These are phyloP conservation scores for Xylaria multiplex DNA, from an alignment of 2,329 filamentous ascomycete species.

Conservation along the genomic window DNA sequence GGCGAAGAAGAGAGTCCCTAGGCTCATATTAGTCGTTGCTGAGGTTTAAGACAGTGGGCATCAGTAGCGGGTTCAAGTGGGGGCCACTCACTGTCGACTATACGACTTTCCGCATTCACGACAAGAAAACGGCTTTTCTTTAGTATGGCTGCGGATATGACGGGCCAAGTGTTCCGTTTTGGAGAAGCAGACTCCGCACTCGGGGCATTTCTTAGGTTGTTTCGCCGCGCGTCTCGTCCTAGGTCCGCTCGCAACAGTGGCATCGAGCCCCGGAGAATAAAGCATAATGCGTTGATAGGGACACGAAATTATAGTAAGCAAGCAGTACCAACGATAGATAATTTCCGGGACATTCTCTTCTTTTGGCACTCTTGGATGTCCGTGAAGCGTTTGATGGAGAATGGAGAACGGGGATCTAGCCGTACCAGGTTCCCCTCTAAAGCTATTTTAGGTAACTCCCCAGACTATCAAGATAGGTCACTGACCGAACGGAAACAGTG, in stretches of 20 bases:
- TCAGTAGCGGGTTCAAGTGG: not conserved
- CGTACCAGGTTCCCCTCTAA: constrained; percentile 28
- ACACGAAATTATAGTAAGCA: constrained; percentile 10
- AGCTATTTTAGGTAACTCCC: constrained; percentile 27
- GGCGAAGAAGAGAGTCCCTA: constrained; percentile 35
- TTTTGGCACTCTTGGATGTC: constrained; percentile 13
- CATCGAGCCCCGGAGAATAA: constrained; percentile 24
- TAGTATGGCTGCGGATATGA: constrained; percentile 35
- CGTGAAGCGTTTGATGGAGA: constrained; percentile 22
- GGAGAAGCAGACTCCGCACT: constrained; percentile 36
- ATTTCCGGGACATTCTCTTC: constrained; percentile 7
- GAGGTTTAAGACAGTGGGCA: not conserved
- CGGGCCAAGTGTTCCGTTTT: constrained; percentile 35
- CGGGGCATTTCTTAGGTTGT: constrained; percentile 33
- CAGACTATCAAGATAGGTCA: not conserved
- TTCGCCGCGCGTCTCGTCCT: constrained; percentile 31
- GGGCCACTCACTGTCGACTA: constrained; percentile 34
- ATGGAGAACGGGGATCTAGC: constrained; percentile 20
- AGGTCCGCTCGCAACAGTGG: constrained; percentile 19
- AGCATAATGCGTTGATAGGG: constrained; percentile 27
- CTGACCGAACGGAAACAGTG: constrained; percentile 23
- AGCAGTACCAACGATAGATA: constrained; percentile 16
- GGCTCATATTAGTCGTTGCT: constrained; percentile 14
- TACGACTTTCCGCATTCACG: constrained; percentile 34
- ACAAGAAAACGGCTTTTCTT: constrained; percentile 35